Conservation (phyloP, 495 filamentous ascomycete species). For the Penicillium salamii region DNA sequence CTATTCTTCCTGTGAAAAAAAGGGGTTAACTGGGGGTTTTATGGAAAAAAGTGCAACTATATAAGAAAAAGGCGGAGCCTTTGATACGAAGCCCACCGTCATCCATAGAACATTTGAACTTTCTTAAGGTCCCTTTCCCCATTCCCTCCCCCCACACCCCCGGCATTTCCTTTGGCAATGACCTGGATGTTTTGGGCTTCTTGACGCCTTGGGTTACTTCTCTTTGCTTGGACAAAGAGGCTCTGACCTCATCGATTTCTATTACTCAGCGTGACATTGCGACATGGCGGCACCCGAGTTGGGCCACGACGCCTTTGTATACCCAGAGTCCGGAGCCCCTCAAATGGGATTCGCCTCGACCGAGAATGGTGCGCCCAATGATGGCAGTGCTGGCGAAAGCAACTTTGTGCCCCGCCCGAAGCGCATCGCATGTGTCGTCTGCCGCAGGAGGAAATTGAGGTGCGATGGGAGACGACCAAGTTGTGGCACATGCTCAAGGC, state of each 20-base stretch:
- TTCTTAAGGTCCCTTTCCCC: conserved; percentile 9
- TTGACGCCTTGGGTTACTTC: neutral
- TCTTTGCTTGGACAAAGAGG: conserved; percentile 7
- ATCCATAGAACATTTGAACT: conserved; percentile 17
- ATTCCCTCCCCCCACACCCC: conserved; percentile 8
- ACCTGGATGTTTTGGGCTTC: conserved; percentile 2
- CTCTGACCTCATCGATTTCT: conserved; percentile 11
- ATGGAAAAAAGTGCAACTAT: too few relatives aligned
- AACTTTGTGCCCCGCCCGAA: conserved; percentile 75
- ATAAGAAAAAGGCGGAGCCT: too few relatives aligned
- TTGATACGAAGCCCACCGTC: conserved; percentile 13
- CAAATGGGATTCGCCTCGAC: conserved; percentile 26
- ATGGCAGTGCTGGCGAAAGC: conserved; percentile 50
- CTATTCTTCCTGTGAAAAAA: too few relatives aligned
- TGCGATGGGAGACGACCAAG: conserved; percentile 72
- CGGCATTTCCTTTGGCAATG: conserved; percentile 7
- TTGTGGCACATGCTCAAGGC: conserved; percentile 86
- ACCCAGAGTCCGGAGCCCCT: conserved; percentile 27
- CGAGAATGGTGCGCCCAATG: conserved; percentile 28
- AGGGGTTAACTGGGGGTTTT: too few relatives aligned
- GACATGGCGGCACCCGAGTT: conserved; percentile 24
- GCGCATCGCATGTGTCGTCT: conserved; percentile 95
- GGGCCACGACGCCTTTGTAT: conserved; percentile 53
- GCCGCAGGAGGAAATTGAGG: conserved; percentile 87
- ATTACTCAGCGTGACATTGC: conserved; percentile 10